These are phyloP conservation scores for Brassica hybrid DNA, from an alignment of 441 rosid genomes.

Conservation along the genomic window DNA sequence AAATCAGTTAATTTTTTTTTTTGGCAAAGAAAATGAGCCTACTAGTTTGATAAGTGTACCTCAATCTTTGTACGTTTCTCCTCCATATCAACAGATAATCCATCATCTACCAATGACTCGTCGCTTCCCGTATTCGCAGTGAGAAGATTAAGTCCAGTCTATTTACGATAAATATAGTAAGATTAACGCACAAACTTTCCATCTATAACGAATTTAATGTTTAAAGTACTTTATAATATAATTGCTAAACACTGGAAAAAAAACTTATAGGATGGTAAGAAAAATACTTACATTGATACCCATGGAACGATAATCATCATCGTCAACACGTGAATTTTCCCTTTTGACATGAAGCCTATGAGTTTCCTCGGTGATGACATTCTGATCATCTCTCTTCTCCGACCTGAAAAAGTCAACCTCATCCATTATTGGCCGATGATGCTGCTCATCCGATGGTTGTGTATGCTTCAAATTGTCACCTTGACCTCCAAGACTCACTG, in stretches of 20 bases:
- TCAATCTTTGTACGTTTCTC: conserved; percentile 64
- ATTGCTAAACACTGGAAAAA: no score
- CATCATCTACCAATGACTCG: conserved; percentile 84
- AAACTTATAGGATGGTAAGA: not conserved
- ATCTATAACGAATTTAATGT: not conserved
- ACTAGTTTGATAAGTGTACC: conserved; percentile 49
- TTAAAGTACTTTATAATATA: no score
- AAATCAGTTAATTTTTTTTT: not conserved
- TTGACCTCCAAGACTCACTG: conserved; percentile 47
- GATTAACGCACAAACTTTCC: not conserved
- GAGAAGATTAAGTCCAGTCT: conserved; percentile 86
- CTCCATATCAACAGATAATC: conserved; percentile 66
- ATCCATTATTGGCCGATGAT: conserved; percentile 45
- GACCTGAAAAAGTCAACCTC: conserved; percentile 82
- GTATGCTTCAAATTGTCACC: conserved; percentile 27
- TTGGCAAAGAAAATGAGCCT: not conserved
- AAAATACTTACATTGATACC: conserved; percentile 71
- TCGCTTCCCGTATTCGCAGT: conserved; percentile 80
- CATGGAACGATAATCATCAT: conserved; percentile 35
- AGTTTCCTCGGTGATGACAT: conserved; percentile 14
- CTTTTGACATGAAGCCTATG: conserved; percentile 52
- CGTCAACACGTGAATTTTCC: conserved; percentile 47
- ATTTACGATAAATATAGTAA: not conserved
- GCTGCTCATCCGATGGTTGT: conserved; percentile 34
- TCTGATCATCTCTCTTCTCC: conserved; percentile 46